Evolutionary conservation across 257 asterid species (phyloP), one percentile per base, ranked within the genome.

Genomic region (Scutellaria minor): DNA sequence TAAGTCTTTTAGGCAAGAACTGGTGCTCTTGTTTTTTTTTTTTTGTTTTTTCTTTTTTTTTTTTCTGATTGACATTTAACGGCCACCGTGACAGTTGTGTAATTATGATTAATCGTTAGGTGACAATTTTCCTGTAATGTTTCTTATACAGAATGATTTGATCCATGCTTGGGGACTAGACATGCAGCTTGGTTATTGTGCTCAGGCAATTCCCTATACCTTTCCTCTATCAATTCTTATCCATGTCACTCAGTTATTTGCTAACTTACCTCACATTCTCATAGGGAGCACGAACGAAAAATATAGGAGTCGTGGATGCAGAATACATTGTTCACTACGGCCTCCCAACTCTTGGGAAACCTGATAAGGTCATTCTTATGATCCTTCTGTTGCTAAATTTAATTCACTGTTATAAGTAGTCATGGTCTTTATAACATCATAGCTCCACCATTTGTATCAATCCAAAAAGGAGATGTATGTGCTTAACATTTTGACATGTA

Each of bases 111-210:
- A 31, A 31, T 31, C 5, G 2, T 31, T 31, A 31, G 37, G 5
- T 31, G 37, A 31, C 37, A 31, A 27, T 63, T 13, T 47, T 15
- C 51, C 31, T 15, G 50, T 37, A 13, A 52, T 58, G 4, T 44
- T 60, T 53, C 7, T 68, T 81, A 9, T 39, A 46, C 86, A 92
- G 93, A 92, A 92, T 77, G 95, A 90, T 65, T 83, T 92, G 87
- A 92, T 92, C 78, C 96, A 92, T 80, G 96, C 98, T 62, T 92
- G 98, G 98, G 96, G 96, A 57, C 77, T 92, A 68, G 98, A 92
- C 82, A 78, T 86, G 74, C 91, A 84, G 72, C 94, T 92, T 9
- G 98, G 98, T 39, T 88, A 90, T 68, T 92, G 98, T 68, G 96
- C 94, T 31, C 94, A 89, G 95, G 97, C 76, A 83, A 76, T 18